These are phyloP conservation scores for Articulospora tetracladia DNA, from an alignment of 495 filamentous ascomycete species.

Conservation along the genomic window DNA sequence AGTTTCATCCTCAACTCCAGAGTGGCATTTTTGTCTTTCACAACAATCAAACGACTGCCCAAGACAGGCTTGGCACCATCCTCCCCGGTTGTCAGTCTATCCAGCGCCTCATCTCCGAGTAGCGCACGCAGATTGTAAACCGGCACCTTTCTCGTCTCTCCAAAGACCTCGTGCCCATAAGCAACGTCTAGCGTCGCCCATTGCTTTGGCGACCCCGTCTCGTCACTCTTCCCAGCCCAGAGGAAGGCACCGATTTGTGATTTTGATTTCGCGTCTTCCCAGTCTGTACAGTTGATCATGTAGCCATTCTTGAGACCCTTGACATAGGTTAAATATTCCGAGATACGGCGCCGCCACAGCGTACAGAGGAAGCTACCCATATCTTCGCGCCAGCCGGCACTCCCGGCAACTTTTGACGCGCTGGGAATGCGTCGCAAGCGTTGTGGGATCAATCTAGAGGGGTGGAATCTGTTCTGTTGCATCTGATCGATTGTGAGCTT, in stretches of 20 bases:
- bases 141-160: slow-evolving; percentile 9
- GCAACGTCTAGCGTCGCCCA: slow-evolving; percentile 18
- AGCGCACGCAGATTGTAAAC: slow-evolving; percentile 21
- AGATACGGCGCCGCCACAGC: slow-evolving; percentile 44
- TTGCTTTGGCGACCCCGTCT: slow-evolving; percentile 4
- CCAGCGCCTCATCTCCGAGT: slow-evolving; percentile 17
- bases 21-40: slow-evolving; percentile 43
- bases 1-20: slow-evolving; percentile 50
- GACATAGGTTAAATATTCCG: slow-evolving; percentile 33
- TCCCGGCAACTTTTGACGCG: neutral
- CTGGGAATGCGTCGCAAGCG: neutral
- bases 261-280: slow-evolving; percentile 31
- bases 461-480: neutral
- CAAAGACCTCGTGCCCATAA: neutral
- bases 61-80: slow-evolving; percentile 20
- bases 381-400: slow-evolving; percentile 54
- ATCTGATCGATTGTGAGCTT: neutral
- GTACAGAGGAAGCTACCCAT: slow-evolving; percentile 60
- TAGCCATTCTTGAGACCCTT: slow-evolving; percentile 12
- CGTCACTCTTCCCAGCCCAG: slow-evolving; percentile 14
- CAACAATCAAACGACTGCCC: slow-evolving; percentile 37
- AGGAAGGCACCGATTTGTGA: slow-evolving; percentile 13
- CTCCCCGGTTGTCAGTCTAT: slow-evolving; percentile 11
- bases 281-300: slow-evolving; percentile 23
- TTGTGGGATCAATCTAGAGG: neutral